Percentiles rank a stretch among this genome's conserved stretches.
Evolutionary conservation across 306 rosid genomes (phyloP).

Genomic region (Cucurbita ficifolia): DNA sequence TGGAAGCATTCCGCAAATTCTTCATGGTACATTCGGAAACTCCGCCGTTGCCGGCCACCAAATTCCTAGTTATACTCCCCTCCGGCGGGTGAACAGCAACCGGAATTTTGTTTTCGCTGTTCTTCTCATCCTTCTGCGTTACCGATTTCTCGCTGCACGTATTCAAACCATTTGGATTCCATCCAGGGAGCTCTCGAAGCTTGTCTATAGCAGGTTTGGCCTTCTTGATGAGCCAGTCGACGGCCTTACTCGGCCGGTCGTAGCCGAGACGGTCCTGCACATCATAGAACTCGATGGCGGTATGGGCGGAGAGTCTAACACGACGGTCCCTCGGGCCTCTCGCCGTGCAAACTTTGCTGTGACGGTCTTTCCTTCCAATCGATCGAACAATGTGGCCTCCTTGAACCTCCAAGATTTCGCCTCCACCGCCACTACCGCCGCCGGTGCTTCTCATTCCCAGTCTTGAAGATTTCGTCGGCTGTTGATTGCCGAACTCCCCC

Average conservation of each 20-base stretch:
- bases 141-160: not conserved
- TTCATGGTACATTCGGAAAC: slow-evolving; percentile 4
- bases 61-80: not conserved
- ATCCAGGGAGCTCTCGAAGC: slow-evolving; percentile 69
- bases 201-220: slow-evolving; percentile 78
- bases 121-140: not conserved
- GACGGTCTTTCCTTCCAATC: slow-evolving; percentile 76
- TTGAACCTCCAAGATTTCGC: slow-evolving; percentile 70
- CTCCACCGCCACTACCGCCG: slow-evolving; percentile 19
- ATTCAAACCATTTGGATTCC: slow-evolving; percentile 34
- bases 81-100: not conserved
- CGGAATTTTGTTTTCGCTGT: not conserved
- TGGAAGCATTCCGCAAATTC: slow-evolving; percentile 17
- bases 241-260: slow-evolving; percentile 90
- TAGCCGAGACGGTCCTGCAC: slow-evolving; percentile 83
- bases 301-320: slow-evolving; percentile 71
- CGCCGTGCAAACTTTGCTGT: slow-evolving; percentile 88
- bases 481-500: slow-evolving; percentile 28
- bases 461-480: slow-evolving; percentile 7
- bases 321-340: slow-evolving; percentile 86
- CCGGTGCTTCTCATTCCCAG: slow-evolving; percentile 18
- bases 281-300: slow-evolving; percentile 90
- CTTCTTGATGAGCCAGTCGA: slow-evolving; percentile 88
- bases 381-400: slow-evolving; percentile 83
- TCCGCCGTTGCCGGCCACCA: slow-evolving; percentile 10